Percentiles rank a stretch among this genome's conserved stretches.
Evolutionary conservation across 352 stramenopile species (phyloP).

Genomic region (Globisporangium rhizosaccharum): DNA sequence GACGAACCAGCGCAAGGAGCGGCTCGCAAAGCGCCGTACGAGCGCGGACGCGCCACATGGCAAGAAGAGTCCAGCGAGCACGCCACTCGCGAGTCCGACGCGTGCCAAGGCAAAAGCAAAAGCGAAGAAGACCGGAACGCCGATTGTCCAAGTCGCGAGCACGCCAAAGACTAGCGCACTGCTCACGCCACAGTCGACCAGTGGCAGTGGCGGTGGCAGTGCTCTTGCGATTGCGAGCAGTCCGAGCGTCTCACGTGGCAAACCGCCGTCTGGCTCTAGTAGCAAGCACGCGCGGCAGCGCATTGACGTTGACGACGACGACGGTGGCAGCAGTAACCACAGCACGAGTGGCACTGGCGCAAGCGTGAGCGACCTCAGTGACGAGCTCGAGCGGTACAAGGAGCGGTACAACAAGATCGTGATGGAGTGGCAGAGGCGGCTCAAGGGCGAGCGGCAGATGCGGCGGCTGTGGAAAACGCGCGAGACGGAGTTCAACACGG

Average conservation of each 20-base stretch:
- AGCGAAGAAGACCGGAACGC: conserved; percentile 1
- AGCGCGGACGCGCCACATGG: conserved; percentile 5
- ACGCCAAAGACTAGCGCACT: neutral
- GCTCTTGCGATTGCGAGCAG: neutral
- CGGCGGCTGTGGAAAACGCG: conserved; percentile 73
- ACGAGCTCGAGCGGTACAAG: conserved; percentile 74
- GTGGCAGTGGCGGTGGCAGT: too few relatives aligned
- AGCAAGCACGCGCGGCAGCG: conserved; percentile 7
- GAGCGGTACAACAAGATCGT: conserved; percentile 79
- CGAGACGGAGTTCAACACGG: conserved; percentile 63
- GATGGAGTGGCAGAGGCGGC: conserved; percentile 70
- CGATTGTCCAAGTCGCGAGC: neutral
- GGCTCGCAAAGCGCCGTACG: neutral
- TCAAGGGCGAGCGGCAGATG: conserved; percentile 74
- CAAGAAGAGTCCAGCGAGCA: neutral
- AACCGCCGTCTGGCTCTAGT: conserved; percentile 9
- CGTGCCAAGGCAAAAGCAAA: conserved; percentile 11
- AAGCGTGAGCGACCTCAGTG: conserved; percentile 17
- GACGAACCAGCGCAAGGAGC: conserved; percentile 8
- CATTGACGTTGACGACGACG: conserved; percentile 14
- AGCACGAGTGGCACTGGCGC: neutral
- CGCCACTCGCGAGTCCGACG: conserved; percentile 4
- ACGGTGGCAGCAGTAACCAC: conserved; percentile 6
- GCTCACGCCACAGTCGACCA: too few relatives aligned
- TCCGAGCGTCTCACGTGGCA: conserved; percentile 4